Evolutionary conservation across 148 eudicot genomes (phyloP).

Genomic region (Oxyria digyna): DNA sequence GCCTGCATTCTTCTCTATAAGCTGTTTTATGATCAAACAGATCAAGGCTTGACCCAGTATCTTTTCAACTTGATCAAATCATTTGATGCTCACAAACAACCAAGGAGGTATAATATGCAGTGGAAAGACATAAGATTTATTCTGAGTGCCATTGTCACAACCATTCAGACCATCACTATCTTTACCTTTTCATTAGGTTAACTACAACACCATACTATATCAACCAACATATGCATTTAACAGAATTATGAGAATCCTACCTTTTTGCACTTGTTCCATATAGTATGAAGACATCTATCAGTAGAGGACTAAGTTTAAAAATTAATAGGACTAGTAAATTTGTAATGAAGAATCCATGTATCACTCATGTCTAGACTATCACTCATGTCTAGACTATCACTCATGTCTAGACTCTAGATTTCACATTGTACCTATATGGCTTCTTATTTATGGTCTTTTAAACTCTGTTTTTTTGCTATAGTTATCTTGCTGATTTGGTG

Average conservation of each 20-base stretch:
- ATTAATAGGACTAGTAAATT: background rate
- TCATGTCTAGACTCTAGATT: background rate
- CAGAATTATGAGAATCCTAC: background rate
- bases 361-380: no score
- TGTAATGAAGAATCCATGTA: background rate
- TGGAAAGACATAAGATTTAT: no score
- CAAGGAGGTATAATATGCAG: conserved; percentile 52
- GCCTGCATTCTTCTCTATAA: conserved; percentile 83
- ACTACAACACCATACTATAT: no score
- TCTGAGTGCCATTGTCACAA: background rate
- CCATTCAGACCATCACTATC: background rate
- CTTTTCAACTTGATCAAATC: conserved; percentile 70
- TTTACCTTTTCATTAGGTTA: no score
- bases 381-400: no score
- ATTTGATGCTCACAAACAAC: conserved; percentile 79
- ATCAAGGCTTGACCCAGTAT: conserved; percentile 90
- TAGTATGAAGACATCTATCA: background rate
- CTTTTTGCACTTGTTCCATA: background rate
- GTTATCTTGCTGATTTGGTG: conserved; percentile 89
- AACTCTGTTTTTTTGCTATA: conserved; percentile 17
- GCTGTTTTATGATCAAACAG: conserved; percentile 98
- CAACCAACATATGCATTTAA: no score
- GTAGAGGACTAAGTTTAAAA: background rate
- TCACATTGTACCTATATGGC: background rate
- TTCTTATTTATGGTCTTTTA: conserved; percentile 11